Evolutionary conservation across 306 rosid genomes (phyloP), one percentile per base, ranked within the genome.

Genomic region (Betula pendula): DNA sequence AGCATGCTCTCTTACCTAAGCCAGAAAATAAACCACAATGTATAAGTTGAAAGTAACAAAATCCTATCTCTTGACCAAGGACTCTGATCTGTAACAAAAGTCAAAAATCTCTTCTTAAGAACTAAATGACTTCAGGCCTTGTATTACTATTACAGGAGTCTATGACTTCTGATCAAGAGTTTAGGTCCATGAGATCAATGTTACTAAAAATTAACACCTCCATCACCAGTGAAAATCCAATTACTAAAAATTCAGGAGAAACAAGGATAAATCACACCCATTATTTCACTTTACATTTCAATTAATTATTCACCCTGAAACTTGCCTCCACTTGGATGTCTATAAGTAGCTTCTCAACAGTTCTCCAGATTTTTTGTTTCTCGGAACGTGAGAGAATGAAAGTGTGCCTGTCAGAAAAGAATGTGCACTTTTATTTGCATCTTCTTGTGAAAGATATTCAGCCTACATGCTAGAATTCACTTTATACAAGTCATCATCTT

Each of bases 251-350:
- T 66, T 47, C 60, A 47, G 27, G 12, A 51, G 8, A 51, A 25
- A 31, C 27, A 77, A 72, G 55, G 70, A 52, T 58, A 47, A 44
- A 75, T 59, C 60, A 63, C 17, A 82, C 47, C 60, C 51, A 78
- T 73, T 59, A 67, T 60, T 65, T 48, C 25, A 29, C 24, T 58
- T 31, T 75, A 52, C 31, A 29, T 55, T 71, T 72, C 44, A 68
- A 69, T 45, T 71, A 56, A 24, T 60, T 42, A 68, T 40, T 44
- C 43, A 78, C 71, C 70, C 27, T 63, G 72, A 85, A 79, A 78
- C 96, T 88, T 88, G 70, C 99, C 98, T 95, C 99, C 50, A 95
- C 97, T 95, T 95, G 97, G 90, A 86, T 92, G 97, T 95, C 99
- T 75, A 86, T 77, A 7, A 95, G 93, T 68, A 95, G 85, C 89